Conservation (phyloP, 495 filamentous ascomycete genomes). For the Tuber magnatum region DNA sequence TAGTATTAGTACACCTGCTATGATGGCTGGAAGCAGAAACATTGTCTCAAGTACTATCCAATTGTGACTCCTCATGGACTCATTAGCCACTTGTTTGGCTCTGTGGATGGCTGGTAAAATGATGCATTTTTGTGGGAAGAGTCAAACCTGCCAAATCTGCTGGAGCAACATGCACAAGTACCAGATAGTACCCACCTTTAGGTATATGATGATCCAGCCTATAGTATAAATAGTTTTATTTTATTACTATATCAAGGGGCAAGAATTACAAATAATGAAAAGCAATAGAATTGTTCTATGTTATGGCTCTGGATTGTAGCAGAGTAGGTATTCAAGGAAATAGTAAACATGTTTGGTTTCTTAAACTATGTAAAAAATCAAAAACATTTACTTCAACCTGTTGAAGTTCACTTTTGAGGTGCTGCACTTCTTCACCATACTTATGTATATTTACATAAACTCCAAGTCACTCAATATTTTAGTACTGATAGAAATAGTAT, state of each 20-base stretch:
- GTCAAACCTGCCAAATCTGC: background rate
- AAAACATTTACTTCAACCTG: no score
- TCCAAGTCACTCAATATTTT: no score
- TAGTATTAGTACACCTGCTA: background rate
- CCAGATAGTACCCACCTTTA: background rate
- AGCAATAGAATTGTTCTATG: no score
- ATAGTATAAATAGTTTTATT: background rate
- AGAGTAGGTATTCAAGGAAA: no score
- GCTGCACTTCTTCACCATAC: no score
- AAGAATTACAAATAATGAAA: no score
- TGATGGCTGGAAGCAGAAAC: background rate
- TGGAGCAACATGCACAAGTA: background rate
- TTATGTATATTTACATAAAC: no score
- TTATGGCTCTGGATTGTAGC: no score
- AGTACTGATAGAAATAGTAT: no score
- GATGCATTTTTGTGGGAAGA: background rate
- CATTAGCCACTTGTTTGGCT: background rate
- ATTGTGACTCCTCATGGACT: background rate
- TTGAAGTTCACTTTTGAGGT: no score
- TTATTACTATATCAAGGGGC: background rate
- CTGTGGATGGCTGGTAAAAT: background rate
- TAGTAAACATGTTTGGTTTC: no score
- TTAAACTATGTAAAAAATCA: no score
- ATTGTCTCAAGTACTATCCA: background rate
- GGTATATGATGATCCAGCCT: background rate